Conservation (phyloP, 805 yeast genomes). For the Hanseniaspora nectarophila region DNA sequence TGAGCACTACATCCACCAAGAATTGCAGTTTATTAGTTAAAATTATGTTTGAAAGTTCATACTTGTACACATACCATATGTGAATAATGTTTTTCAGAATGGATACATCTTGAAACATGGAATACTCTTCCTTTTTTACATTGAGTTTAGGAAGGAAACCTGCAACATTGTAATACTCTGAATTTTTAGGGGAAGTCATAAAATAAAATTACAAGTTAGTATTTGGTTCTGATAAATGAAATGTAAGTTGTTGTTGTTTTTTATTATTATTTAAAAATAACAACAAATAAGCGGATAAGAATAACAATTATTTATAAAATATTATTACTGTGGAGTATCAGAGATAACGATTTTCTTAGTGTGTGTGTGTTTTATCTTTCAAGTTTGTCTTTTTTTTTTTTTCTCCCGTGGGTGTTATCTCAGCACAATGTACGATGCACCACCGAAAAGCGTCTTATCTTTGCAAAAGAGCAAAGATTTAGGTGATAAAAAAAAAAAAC, state of each 20-base stretch:
- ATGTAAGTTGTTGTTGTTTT: no score
- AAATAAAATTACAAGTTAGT: not conserved
- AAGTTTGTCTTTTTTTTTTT: not conserved
- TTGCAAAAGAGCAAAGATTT: not conserved
- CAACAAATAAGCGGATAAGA: not conserved
- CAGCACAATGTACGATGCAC: not conserved
- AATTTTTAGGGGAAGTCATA: not conserved
- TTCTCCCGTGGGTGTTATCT: not conserved
- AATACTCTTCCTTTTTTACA: not conserved
- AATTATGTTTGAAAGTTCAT: not conserved
- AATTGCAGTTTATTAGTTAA: not conserved
- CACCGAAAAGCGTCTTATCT: not conserved
- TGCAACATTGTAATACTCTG: not conserved
- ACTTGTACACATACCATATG: not conserved
- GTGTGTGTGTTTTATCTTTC: no score
- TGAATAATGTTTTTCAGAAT: not conserved
- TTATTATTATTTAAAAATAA: not conserved
- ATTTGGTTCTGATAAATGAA: no score
- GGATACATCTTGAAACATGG: not conserved
- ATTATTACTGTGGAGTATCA: not conserved
- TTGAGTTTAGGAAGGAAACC: not conserved
- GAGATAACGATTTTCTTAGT: no score
- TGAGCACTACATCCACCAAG: not conserved
- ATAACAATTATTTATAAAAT: no score
- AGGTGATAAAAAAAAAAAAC: not conserved